phyloP scores from a whole-genome alignment of 768 basidiomycete genomes.

The Xerocomellus dryophilus region DNA sequence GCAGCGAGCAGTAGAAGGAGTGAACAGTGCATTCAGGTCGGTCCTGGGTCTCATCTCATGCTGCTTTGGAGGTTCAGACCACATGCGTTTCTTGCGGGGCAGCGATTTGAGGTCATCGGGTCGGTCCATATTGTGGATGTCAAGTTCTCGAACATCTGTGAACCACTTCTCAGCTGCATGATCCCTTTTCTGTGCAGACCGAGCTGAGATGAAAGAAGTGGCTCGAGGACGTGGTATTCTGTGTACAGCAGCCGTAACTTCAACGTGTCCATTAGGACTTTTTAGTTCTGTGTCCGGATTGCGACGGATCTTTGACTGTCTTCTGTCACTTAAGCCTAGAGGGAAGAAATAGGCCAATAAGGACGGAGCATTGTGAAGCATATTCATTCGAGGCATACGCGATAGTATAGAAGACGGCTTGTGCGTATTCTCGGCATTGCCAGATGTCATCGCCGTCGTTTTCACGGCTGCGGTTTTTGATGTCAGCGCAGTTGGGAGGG shows the following conservation, averaged over 20 bases:
- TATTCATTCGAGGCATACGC: constrained; percentile 17
- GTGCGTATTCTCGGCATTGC: not conserved
- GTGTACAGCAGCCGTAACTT: not conserved
- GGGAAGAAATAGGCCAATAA: not conserved
- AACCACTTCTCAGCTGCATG: constrained; percentile 26
- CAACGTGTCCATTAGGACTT: not conserved
- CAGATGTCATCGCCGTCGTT: not conserved
- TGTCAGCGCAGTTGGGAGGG: constrained; percentile 4
- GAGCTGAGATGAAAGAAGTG: constrained; percentile 22
- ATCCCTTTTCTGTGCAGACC: constrained; percentile 24
- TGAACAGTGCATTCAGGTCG: constrained; percentile 21
- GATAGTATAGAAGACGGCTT: constrained; percentile 15
- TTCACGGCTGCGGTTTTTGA: not conserved
- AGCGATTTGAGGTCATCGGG: not conserved
- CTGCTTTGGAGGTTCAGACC: not conserved
- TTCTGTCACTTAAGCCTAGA: constrained; percentile 19
- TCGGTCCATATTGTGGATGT: constrained; percentile 8
- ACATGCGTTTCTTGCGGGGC: constrained; percentile 4
- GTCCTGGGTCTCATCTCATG: constrained; percentile 24
- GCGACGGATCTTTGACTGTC: constrained; percentile 1
- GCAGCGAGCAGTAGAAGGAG: not conserved
- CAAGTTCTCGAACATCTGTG: constrained; percentile 17
- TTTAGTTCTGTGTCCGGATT: constrained; percentile 1
- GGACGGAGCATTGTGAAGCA: not conserved
- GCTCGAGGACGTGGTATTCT: constrained; percentile 1